A percentile compares a stretch with the other conserved stretches of the same genome.
These are phyloP conservation scores for Myxozyma kluyveri DNA, from an alignment of 805 yeast genomes.

Conservation along the genomic window DNA sequence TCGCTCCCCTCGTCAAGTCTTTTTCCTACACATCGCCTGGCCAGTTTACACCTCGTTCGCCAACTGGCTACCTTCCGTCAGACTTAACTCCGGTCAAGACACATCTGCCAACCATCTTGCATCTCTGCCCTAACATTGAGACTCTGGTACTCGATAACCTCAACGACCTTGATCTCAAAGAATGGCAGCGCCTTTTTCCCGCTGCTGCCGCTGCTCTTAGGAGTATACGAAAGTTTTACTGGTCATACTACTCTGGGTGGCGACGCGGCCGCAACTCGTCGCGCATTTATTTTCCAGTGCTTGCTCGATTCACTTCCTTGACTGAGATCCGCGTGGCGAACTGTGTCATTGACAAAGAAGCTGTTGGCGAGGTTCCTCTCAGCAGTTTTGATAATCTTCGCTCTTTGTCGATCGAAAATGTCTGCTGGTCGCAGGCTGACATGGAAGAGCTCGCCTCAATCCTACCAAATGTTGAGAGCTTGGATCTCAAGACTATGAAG, in stretches of 20 bases:
- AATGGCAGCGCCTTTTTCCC: constrained; percentile 28
- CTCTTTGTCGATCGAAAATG: constrained; percentile 20
- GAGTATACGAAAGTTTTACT: constrained; percentile 14
- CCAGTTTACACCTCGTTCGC: constrained; percentile 28
- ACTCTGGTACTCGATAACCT: constrained; percentile 24
- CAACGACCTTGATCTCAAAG: constrained; percentile 20
- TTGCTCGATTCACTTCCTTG: constrained; percentile 17
- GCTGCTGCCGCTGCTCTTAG: constrained; percentile 21
- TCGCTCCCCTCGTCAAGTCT: constrained; percentile 26
- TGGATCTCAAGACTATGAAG: constrained; percentile 26
- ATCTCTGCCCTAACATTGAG: constrained; percentile 27
- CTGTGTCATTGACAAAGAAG: constrained; percentile 22
- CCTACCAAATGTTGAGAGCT: constrained; percentile 16
- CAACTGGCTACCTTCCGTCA: constrained; percentile 29
- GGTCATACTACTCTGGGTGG: constrained; percentile 30
- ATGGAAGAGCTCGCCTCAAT: constrained; percentile 23
- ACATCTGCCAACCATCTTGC: constrained; percentile 28
- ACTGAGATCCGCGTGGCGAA: constrained; percentile 21
- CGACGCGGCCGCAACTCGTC: constrained; percentile 30
- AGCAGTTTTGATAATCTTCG: constrained; percentile 10
- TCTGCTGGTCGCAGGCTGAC: constrained; percentile 24
- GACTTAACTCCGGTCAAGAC: constrained; percentile 25
- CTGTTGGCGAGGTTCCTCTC: constrained; percentile 6
- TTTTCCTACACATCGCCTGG: constrained; percentile 27
- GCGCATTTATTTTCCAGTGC: constrained; percentile 22